These are phyloP conservation scores for Penicillium macrosclerotiorum DNA, from an alignment of 495 filamentous ascomycete genomes.

Conservation along the genomic window DNA sequence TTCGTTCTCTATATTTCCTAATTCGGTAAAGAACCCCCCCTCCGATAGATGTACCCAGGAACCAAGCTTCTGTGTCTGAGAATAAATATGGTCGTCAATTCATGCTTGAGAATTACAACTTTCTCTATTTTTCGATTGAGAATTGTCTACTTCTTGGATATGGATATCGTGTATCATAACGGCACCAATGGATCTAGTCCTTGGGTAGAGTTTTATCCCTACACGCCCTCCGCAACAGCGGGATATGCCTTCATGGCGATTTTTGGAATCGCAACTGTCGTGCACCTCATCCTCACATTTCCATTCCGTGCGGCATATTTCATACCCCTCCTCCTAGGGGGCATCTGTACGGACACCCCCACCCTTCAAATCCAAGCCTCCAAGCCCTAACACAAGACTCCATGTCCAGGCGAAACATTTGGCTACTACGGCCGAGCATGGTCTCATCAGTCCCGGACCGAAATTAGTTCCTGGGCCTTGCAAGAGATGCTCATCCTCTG, in stretches of 20 bases:
- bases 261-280: slow-evolving; percentile 40
- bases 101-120: not conserved
- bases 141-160: slow-evolving; percentile 4
- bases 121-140: not conserved
- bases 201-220: slow-evolving; percentile 46
- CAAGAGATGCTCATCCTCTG: slow-evolving; percentile 48
- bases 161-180: slow-evolving; percentile 36
- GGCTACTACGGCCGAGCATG: slow-evolving; percentile 48
- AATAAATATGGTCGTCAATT: slow-evolving; percentile 12
- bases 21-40: slow-evolving; percentile 13
- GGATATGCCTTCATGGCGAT: slow-evolving; percentile 48
- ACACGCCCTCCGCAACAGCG: slow-evolving; percentile 45
- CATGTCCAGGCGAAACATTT: slow-evolving; percentile 39
- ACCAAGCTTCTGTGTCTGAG: not conserved
- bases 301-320: slow-evolving; percentile 51
- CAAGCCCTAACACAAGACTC: not conserved
- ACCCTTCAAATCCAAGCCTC: not conserved
- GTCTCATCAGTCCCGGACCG: slow-evolving; percentile 27
- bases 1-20: slow-evolving; percentile 31
- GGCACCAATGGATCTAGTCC: slow-evolving; percentile 32
- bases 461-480: slow-evolving; percentile 34
- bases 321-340: slow-evolving; percentile 55
- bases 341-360: slow-evolving; percentile 46
- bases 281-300: slow-evolving; percentile 43
- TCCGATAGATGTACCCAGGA: not conserved